Conservation (phyloP, 169 alveolate genomes). For the Besnoitia besnoiti region DNA sequence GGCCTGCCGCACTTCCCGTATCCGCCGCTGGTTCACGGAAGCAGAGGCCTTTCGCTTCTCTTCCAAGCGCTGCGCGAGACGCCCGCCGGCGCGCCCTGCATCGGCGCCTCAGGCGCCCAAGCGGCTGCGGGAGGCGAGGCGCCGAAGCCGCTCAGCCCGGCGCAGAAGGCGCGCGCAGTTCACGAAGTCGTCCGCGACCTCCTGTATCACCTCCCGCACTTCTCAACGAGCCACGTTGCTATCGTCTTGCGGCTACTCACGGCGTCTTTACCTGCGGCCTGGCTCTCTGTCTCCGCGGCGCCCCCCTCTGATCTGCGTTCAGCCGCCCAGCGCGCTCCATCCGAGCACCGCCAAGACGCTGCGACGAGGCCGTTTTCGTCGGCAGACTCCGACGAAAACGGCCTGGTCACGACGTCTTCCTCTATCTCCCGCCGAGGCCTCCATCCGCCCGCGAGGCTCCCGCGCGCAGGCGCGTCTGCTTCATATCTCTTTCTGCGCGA, state of each 20-base stretch:
- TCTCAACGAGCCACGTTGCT: neutral
- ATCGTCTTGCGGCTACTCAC: neutral
- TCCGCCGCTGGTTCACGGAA: neutral
- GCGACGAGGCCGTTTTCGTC: no score
- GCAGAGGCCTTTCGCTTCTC: neutral
- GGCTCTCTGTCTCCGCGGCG: neutral
- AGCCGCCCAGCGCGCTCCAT: no score
- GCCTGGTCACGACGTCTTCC: no score
- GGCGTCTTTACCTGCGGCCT: neutral
- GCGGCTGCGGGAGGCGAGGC: neutral
- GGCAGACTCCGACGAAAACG: no score
- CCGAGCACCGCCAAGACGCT: no score
- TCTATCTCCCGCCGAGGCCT: no score
- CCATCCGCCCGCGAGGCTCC: no score
- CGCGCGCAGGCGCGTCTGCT: no score
- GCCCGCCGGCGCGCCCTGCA: neutral
- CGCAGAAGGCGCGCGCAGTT: neutral
- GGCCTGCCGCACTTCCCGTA: no score
- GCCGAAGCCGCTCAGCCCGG: neutral
- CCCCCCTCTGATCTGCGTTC: neutral
- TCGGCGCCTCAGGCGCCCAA: neutral
- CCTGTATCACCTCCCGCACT: neutral
- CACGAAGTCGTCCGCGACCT: neutral
- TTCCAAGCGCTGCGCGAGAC: neutral
- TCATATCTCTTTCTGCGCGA: neutral